Evolutionary conservation across 2,329 filamentous ascomycete species (phyloP).

Genomic region (Fusarium nanum): DNA sequence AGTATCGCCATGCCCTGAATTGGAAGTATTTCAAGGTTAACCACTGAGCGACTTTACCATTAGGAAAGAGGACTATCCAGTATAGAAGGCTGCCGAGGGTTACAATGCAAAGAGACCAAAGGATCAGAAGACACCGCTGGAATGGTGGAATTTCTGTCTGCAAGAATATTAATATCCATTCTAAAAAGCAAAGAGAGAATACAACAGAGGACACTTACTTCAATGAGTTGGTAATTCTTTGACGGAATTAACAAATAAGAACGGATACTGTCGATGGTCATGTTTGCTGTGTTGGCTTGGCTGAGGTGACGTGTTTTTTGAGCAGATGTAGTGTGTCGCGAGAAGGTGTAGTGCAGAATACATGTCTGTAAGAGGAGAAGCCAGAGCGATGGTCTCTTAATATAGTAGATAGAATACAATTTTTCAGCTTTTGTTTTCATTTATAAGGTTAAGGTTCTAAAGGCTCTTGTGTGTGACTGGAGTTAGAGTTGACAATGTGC

Average conservation of each 20-base stretch:
- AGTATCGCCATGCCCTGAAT: too few species aligned
- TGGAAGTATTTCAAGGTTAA: too few species aligned
- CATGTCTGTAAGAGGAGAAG: neutral
- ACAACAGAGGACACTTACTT: neutral
- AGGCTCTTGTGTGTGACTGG: neutral
- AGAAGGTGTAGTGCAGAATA: neutral
- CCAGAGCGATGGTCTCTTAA: neutral
- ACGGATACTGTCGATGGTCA: neutral
- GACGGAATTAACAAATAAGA: neutral
- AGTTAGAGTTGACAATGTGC: neutral
- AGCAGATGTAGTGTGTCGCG: neutral
- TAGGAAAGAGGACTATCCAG: too few species aligned
- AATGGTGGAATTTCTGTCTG: neutral
- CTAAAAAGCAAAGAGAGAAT: neutral
- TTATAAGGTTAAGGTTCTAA: neutral
- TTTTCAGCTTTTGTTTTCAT: neutral
- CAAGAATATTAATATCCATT: neutral
- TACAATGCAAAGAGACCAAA: too few species aligned
- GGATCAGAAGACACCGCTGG: neutral
- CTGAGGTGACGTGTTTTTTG: neutral
- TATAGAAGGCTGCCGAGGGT: too few species aligned
- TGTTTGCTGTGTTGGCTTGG: neutral
- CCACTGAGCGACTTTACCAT: too few species aligned
- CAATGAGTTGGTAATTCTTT: neutral
- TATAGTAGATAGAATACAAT: neutral